Base-by-base conservation (phyloP, 352 stramenopile species). In the Globisporangium irregulare region DNA sequence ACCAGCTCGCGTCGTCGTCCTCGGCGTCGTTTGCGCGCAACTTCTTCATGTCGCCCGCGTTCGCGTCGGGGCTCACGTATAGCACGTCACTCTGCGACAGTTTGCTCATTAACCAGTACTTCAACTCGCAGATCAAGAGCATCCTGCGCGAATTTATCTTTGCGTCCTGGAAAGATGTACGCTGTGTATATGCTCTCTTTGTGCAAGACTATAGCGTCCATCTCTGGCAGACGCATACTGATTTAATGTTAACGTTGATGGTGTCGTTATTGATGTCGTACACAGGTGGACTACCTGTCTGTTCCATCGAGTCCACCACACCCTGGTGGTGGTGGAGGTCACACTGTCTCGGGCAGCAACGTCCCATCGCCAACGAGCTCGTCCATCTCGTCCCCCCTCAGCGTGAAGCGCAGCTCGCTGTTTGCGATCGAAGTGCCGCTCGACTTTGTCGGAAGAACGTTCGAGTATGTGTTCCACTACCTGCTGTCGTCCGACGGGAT, bases 141-240 rank as follows among this genome's bases (percentile, higher is more conserved):
- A 95, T 95, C 64, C 64, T 95, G 61, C 80, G 85, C 22, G 87
- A 93, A 69, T 94, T 95, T 65, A 92, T 95, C 78, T 93, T 94
- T 57, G 80, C 81, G 7, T 90, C 86, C 9, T 89, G 85, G 70
- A 83, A 87, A 34, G 87, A 86, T 65, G 78, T 88, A 69, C 41
- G 76, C 10, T 22, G 24, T 62, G 4, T 22, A 15, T 3, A 4
- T 57, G 46, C 59, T 12, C 18, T 55, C 24, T 27, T 27, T 54
- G 32, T 66, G 24, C 14, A 14, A 29, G 51, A 32, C 24, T 20
- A n/a, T 6, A 3, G 14, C 43, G 27, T 59, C 7, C 15, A 43
- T 59, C 18, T 59, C 27, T 43, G 7, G 18, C 43, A n/a, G 54
- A 43, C 25, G 38, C 38, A 12, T 14, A 41, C 14, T 43, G 18